Evolutionary conservation across 148 eudicot genomes (phyloP), one percentile per base, ranked within the genome.

Genomic region (Talinum fruticosum): DNA sequence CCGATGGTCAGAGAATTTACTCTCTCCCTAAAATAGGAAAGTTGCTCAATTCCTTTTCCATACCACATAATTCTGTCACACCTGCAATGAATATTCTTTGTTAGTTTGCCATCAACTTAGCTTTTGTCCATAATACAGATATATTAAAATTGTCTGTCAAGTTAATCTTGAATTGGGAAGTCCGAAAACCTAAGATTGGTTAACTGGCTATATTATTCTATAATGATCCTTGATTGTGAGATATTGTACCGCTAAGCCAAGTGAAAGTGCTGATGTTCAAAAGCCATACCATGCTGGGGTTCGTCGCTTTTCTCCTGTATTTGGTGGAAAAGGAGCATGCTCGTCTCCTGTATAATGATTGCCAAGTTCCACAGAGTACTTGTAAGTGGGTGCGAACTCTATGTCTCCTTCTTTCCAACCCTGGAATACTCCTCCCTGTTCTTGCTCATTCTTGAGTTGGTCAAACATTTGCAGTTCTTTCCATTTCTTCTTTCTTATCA

Each of bases 31-130:
- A 87, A 81, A 84, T 94, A 94, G 71, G 86, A 86, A 38, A 89
- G 87, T 82, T 92, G 97, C 59, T 87, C 83, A 79, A 90, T 86
- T 82, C 98, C 95, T 83, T 90, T 85, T 28, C 98, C 98, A 30
- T 83, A 78, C 97, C 98, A 94, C 73, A 94, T 76, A 54, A 94
- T 94, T 86, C 98, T 88, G 86, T 94, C 98, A 88, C 98, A 92
- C 98, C 98, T 94, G 87, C 77, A 61, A 35, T 32, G 68, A 85
- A 26, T 51, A 72, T 30, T 53, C 32, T 71, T 79, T 72, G 29
- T 77, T 44, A 64, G 41, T 28, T 15, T 30, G 73, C 34, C 35
- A 15, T 51, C 37, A 23, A 61, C 54, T 74, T n/a, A 64, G 34
- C 33, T 65, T 36, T 32, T 37, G 57, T 69, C 61, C 8, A 10